Evolutionary conservation across 768 basidiomycete genomes (phyloP), one percentile per base, ranked within the genome.

Genomic region (Rhizopogon roseolus): DNA sequence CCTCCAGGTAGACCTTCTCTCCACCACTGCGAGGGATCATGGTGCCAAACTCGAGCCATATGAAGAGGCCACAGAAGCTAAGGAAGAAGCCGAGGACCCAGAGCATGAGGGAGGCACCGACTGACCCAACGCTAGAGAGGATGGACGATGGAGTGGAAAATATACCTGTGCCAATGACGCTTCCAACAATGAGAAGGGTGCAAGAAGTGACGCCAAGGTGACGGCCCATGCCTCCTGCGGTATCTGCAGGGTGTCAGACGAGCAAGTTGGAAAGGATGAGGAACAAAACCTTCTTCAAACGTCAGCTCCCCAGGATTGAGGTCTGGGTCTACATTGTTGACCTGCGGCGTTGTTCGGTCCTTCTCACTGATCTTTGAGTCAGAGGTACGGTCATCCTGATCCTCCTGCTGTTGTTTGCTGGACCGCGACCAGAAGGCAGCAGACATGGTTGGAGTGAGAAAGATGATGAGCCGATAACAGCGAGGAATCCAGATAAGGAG

Each of bases 1-100:
- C 80, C 61, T 84, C 83, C 27, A 82, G 68, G 57, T 84, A 83
- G 3, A 83, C 81, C 63, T 85, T 83, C 62, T 84, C 83, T 6
- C 82, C 82, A 9, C 82, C 81, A 11, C 78, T 81, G 1, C 82
- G 74, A 4, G 82, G 82, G 55, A 76, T 81, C 82, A 84, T 84
- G 3, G 81, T 80, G 6, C 83, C 84, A 44, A 78, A 78, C 55
- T 85, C 82, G 19, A 84, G 76, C 81, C 81, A 84, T 52, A 84
- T 77, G 60, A 84, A 82, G 11, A 83, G 65, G 0, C 81, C 81
- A 50, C 79, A 84, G 56, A 78, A 79, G 0, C 81, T 82, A 2
- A 84, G 72, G 1, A 76, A 58, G 59, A 83, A 81, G 4, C 82
- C 83, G 19, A 83, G 76, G 1, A 84, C 77, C 83, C 82, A 85